A percentile compares a stretch with the other conserved stretches of the same genome.
phyloP scores from a whole-genome alignment of 257 asterid genomes.

The Petrea volubilis region DNA sequence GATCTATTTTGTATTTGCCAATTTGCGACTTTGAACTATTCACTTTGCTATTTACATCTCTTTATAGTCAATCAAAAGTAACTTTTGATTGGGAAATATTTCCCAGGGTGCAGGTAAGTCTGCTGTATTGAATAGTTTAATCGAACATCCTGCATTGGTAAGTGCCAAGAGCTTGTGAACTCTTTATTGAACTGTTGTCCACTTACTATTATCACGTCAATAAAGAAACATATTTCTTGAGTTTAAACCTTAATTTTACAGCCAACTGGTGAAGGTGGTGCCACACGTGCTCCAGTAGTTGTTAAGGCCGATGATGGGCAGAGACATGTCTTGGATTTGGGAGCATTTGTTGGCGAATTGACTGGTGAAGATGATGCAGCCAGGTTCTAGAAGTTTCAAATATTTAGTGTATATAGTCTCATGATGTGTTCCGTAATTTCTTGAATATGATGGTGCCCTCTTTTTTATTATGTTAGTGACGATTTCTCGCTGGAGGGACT shows the following conservation, averaged over 20 bases:
- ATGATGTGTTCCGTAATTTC: neutral
- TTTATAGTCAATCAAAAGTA: conserved; percentile 1
- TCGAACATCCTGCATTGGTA: conserved; percentile 97
- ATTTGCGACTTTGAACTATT: neutral
- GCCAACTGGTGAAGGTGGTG: conserved; percentile 91
- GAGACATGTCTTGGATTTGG: conserved; percentile 54
- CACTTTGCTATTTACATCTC: neutral
- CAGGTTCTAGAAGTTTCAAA: conserved; percentile 44
- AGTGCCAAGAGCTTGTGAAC: conserved; percentile 23
- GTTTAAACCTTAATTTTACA: conserved; percentile 26
- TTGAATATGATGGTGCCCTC: neutral
- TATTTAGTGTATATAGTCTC: neutral
- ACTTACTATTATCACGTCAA: neutral
- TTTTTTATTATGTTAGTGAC: conserved; percentile 47
- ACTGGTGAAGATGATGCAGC: conserved; percentile 68
- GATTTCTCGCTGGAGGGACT: conserved; percentile 91
- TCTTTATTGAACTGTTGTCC: neutral
- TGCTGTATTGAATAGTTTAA: conserved; percentile 85
- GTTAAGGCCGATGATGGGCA: conserved; percentile 33
- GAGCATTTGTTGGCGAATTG: conserved; percentile 77
- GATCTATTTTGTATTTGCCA: too few relatives aligned
- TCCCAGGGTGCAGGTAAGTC: conserved; percentile 97
- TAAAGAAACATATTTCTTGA: neutral
- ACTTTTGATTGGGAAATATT: conserved; percentile 21
- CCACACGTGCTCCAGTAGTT: conserved; percentile 73